These are phyloP conservation scores for Myrica gale DNA, from an alignment of 306 rosid species.

Conservation along the genomic window DNA sequence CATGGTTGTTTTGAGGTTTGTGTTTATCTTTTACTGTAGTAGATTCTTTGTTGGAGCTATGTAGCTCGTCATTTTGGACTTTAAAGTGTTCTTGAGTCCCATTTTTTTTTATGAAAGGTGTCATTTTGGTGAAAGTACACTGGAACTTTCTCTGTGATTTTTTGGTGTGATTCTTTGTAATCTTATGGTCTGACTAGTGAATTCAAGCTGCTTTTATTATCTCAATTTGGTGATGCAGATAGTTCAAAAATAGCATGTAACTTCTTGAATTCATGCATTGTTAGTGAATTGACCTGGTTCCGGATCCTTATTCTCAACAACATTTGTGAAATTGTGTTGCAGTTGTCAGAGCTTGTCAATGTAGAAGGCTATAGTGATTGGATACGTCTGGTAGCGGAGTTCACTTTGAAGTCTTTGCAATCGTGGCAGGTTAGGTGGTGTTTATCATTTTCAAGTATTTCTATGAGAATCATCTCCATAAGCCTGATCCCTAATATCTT, in stretches of 20 bases:
- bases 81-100: background rate
- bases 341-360: conserved; percentile 89
- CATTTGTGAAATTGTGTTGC: conserved; percentile 38
- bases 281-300: background rate
- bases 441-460: conserved; percentile 22
- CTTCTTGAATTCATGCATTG: background rate
- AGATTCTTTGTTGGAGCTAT: background rate
- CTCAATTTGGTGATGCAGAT: background rate
- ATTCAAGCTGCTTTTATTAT: background rate
- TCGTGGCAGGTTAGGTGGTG: conserved; percentile 62
- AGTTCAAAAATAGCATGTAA: background rate
- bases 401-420: conserved; percentile 87
- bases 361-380: conserved; percentile 93
- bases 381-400: conserved; percentile 87
- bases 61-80: background rate
- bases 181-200: background rate
- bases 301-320: background rate
- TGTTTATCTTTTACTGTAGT: background rate
- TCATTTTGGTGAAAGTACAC: background rate
- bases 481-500: conserved; percentile 15
- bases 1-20: background rate
- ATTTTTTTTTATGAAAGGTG: background rate
- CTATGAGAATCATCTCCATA: conserved; percentile 14
- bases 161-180: background rate
- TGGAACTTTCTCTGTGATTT: background rate